Conservation (phyloP, 768 basidiomycete species). For the Leucocoprinus leucothites region DNA sequence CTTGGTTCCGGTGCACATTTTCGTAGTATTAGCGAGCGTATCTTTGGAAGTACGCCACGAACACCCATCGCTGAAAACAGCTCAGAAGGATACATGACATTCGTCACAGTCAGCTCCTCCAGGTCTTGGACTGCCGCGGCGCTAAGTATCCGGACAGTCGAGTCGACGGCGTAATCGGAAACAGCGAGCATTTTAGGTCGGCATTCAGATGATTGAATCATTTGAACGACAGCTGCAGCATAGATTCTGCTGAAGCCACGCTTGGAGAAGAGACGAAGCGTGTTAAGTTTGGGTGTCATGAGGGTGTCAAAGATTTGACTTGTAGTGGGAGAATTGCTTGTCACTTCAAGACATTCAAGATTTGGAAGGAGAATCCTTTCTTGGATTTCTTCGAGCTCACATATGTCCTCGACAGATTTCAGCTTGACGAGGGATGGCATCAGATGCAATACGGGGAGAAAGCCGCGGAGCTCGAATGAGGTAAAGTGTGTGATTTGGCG, state of each 20-base stretch:
- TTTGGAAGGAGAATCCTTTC: conserved; percentile 2
- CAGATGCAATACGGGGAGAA: conserved; percentile 4
- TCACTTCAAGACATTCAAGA: not conserved
- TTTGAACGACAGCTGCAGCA: not conserved
- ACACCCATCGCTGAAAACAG: not conserved
- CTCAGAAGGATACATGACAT: conserved; percentile 4
- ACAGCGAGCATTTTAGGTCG: not conserved
- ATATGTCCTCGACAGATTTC: not conserved
- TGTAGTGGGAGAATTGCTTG: conserved; percentile 5
- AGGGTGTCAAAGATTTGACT: conserved; percentile 5
- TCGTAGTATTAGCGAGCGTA: not conserved
- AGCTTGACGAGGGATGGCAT: conserved; percentile 2
- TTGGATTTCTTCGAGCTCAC: conserved; percentile 1
- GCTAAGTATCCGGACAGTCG: not conserved
- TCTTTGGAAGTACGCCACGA: not conserved
- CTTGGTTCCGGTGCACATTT: not conserved
- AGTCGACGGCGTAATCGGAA: conserved; percentile 2
- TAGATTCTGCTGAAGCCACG: conserved; percentile 10
- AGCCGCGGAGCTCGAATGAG: conserved; percentile 1
- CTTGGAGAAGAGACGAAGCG: not conserved
- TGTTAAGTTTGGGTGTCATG: not conserved
- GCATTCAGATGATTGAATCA: not conserved
- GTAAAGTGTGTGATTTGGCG: conserved; percentile 6
- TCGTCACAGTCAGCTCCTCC: conserved; percentile 4
- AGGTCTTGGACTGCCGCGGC: not conserved